These are phyloP conservation scores for Chaetomidium leptoderma DNA, from an alignment of 495 filamentous ascomycete species.

Conservation along the genomic window DNA sequence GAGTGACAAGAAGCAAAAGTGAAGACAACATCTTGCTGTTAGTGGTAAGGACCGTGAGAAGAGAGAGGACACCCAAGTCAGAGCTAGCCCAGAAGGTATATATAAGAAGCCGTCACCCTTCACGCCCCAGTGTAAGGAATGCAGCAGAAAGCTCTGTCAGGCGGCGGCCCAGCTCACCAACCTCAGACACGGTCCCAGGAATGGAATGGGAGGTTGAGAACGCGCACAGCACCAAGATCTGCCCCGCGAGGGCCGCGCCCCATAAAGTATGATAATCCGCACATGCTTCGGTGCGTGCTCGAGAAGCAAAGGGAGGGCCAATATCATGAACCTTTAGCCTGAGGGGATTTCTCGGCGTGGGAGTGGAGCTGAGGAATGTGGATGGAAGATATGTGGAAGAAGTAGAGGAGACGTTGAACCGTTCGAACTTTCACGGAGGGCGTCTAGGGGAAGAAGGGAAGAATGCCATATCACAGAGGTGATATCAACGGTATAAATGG, in stretches of 20 bases:
- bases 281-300: not conserved
- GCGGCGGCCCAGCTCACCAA: not conserved
- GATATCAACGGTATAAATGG: not conserved
- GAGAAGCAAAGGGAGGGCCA: not conserved
- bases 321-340: constrained; percentile 6
- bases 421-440: not conserved
- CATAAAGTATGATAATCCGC: not conserved
- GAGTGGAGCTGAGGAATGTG: not conserved
- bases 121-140: not conserved
- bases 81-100: not conserved
- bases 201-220: constrained; percentile 4
- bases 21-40: constrained; percentile 5
- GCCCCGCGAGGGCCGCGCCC: not conserved
- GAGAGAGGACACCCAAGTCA: not conserved
- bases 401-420: not conserved
- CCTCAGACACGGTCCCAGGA: not conserved
- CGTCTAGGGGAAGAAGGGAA: not conserved
- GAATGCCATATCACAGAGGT: not conserved
- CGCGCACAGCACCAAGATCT: not conserved
- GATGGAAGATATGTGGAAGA: not conserved
- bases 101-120: not conserved
- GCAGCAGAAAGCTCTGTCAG: not conserved
- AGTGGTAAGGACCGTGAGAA: not conserved
- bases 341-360: not conserved
- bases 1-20: constrained; percentile 8